Evolutionary conservation across 2,329 filamentous ascomycete genomes (phyloP), one percentile per base, ranked within the genome.

Genomic region (Botrytis medusae): DNA sequence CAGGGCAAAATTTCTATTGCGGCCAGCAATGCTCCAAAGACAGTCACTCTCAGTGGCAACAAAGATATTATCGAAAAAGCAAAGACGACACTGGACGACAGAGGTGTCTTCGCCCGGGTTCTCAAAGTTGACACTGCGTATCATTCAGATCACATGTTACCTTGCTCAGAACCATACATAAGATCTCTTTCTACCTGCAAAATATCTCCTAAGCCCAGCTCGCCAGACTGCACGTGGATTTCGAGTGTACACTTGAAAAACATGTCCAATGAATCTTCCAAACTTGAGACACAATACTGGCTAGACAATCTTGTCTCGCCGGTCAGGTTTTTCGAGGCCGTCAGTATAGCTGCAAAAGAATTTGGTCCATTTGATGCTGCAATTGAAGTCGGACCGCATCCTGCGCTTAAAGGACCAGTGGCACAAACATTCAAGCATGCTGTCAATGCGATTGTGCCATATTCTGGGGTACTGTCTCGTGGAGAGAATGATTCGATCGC

Each of bases 301-400:
- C 79, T 80, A 3, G 75, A 79, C 8, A 87, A 87, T 71, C 77
- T 87, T 76, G 79, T 83, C 1, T 83, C 82, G 0, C 82, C 82
- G 0, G 86, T 87, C 12, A 79, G 81, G 5, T 87, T 85, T 72
- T 54, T 42, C 6, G 57, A 63, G 16, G 71, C 72, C 4, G 46
- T 73, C 34, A 57, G n/a, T 22, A 67, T 29, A 25, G 48, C 42
- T 6, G 46, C 54, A 16, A 64, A 29, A 42, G 67, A 42, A 7
- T 61, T 20, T 29, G 71, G 22, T 29, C 2, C 34, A 22, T 75
- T 61, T 20, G 51, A 67, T 44, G n/a, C 51, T 42, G 44, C 10
- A 25, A 1, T 77, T 32, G 74, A 76, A 60, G 65, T 77, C 16
- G 74, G 76, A 2, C 76, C 76, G 1, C 76, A 77, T 67, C 34